phyloP scores from a whole-genome alignment of 1,284 basidiomycete species.

The Porodaedalea pini region DNA sequence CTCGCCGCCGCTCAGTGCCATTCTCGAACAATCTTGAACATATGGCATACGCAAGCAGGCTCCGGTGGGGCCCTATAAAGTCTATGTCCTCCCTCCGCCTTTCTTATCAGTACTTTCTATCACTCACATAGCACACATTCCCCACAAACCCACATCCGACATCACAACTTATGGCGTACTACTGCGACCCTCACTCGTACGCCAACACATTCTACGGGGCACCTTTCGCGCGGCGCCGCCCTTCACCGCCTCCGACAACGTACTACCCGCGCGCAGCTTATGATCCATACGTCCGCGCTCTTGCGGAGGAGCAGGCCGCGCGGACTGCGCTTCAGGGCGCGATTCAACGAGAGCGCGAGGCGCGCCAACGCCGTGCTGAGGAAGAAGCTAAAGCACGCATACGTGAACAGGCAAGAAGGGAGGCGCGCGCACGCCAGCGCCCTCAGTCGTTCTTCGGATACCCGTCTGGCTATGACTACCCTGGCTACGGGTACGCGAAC shows the following conservation, averaged over 20 bases:
- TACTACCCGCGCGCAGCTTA: constrained; percentile 6
- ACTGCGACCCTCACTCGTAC: constrained; percentile 11
- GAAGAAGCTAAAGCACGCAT: constrained; percentile 7
- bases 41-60: neutral
- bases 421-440: neutral
- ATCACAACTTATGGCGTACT: constrained; percentile 12
- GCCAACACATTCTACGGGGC: constrained; percentile 10
- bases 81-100: neutral
- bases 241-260: constrained; percentile 16
- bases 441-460: constrained; percentile 12
- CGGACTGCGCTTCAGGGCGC: constrained; percentile 8
- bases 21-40: constrained; percentile 8
- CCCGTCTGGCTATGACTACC: neutral
- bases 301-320: constrained; percentile 20
- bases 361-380: constrained; percentile 8
- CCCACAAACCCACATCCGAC: too few relatives aligned
- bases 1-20: neutral
- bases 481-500: neutral
- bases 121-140: too few relatives aligned
- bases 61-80: neutral
- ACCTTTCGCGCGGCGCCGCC: constrained; percentile 7
- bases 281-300: constrained; percentile 14
- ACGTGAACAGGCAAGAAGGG: constrained; percentile 1
- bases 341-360: constrained; percentile 15
- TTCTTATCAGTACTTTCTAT: too few relatives aligned